Conservation (phyloP, 257 asterid species). For the Agastache rugosa region DNA sequence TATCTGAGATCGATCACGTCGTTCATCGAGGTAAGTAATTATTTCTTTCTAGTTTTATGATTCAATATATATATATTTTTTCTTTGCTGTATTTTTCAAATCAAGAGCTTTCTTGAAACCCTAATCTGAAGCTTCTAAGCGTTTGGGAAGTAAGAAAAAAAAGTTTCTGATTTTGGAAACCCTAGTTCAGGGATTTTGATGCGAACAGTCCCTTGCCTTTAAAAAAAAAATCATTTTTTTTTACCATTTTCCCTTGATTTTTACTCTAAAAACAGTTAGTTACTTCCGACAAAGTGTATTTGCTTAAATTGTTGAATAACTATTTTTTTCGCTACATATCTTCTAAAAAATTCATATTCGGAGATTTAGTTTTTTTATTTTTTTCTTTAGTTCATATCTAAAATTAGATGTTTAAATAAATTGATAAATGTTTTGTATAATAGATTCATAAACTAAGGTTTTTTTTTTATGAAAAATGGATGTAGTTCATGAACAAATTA, state of each 20-base stretch:
- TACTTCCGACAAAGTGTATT: background rate
- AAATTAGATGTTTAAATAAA: background rate
- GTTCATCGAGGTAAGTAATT: slow-evolving; percentile 20
- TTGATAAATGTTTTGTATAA: too few relatives aligned
- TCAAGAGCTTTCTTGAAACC: slow-evolving; percentile 5
- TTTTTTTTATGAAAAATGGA: too few relatives aligned
- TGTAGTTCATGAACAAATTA: too few relatives aligned
- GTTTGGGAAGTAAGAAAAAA: background rate
- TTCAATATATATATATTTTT: background rate
- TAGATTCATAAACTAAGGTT: too few relatives aligned
- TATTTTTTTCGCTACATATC: background rate
- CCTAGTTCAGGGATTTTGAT: background rate
- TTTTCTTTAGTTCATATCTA: background rate
- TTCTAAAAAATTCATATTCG: background rate
- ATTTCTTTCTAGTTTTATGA: background rate
- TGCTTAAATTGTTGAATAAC: background rate
- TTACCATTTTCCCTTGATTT: background rate
- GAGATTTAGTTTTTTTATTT: background rate
- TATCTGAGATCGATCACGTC: background rate
- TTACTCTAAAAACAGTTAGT: too few relatives aligned
- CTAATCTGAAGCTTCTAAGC: background rate
- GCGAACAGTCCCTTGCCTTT: background rate
- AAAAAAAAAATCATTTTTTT: background rate
- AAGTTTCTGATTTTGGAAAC: background rate
- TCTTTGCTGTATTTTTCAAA: background rate